Evolutionary conservation across 2,329 filamentous ascomycete species (phyloP).

Genomic region (Colletotrichum agaves): DNA sequence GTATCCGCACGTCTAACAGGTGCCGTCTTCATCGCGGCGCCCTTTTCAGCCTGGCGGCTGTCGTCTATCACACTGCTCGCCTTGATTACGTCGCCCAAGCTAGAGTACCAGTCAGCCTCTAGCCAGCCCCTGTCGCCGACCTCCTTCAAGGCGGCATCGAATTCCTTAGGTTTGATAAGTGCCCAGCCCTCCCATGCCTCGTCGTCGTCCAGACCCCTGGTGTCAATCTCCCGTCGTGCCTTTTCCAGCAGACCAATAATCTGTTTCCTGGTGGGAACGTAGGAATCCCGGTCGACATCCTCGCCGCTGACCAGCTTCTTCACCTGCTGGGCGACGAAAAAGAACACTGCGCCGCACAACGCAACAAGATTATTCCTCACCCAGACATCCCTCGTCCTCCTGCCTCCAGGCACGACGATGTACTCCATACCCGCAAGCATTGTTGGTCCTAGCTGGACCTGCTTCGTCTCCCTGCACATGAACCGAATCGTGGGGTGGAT

Average conservation of each 20-base stretch:
- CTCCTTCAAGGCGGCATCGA: slow-evolving; percentile 70
- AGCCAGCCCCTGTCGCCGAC: slow-evolving; percentile 69
- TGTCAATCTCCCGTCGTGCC: slow-evolving; percentile 47
- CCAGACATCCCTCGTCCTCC: slow-evolving; percentile 60
- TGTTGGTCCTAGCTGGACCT: slow-evolving; percentile 73
- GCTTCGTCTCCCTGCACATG: slow-evolving; percentile 71
- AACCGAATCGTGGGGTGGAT: slow-evolving; percentile 74
- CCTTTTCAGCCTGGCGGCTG: slow-evolving; percentile 39
- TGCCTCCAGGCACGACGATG: slow-evolving; percentile 57
- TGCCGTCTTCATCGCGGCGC: slow-evolving; percentile 45
- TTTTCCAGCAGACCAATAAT: slow-evolving; percentile 52
- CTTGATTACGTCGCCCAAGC: slow-evolving; percentile 65
- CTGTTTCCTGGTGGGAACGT: slow-evolving; percentile 54
- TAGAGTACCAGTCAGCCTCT: slow-evolving; percentile 70
- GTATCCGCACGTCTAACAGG: slow-evolving; percentile 66
- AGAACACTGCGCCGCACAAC: slow-evolving; percentile 69
- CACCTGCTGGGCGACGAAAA: slow-evolving; percentile 67
- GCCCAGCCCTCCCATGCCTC: slow-evolving; percentile 66
- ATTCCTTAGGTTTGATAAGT: slow-evolving; percentile 60
- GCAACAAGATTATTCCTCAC: slow-evolving; percentile 60
- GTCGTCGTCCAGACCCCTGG: slow-evolving; percentile 55
- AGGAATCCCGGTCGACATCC: slow-evolving; percentile 55
- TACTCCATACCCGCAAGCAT: slow-evolving; percentile 79
- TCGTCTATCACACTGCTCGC: slow-evolving; percentile 39
- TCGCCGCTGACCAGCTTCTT: slow-evolving; percentile 52